A percentile compares a stretch with the other conserved stretches of the same genome.
These are phyloP conservation scores for Clausena lansium DNA, from an alignment of 345 rosid genomes.

Conservation along the genomic window DNA sequence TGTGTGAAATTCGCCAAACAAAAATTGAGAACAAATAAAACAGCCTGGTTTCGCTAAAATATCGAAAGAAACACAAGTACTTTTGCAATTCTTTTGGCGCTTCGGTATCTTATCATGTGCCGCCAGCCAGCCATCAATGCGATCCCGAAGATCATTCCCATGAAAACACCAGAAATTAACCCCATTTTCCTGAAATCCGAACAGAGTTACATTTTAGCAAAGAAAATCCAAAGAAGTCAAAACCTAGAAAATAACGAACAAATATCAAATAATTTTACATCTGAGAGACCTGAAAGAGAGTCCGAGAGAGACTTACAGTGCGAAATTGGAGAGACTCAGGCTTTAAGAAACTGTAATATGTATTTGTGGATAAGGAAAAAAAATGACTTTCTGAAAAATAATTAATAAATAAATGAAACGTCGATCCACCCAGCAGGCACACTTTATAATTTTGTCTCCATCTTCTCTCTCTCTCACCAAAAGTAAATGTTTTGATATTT, in stretches of 20 bases:
- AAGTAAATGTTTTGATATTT: background rate
- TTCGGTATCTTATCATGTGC: constrained; percentile 86
- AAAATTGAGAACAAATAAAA: background rate
- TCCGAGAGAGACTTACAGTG: constrained; percentile 8
- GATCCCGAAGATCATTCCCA: constrained; percentile 83
- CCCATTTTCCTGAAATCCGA: constrained; percentile 64
- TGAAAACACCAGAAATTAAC: constrained; percentile 75
- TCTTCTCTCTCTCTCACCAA: background rate
- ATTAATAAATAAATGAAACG: background rate
- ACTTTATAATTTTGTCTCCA: background rate
- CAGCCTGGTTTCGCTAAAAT: background rate
- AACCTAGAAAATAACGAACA: background rate
- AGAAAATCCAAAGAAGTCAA: background rate
- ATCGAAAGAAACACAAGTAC: constrained; percentile 25
- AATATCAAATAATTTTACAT: background rate
- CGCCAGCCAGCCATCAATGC: constrained; percentile 94
- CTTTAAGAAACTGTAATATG: background rate
- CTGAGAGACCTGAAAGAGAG: background rate
- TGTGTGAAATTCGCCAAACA: background rate
- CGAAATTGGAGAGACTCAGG: background rate
- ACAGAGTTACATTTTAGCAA: background rate
- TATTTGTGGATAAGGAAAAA: constrained; percentile 6
- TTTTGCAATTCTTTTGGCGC: constrained; percentile 81
- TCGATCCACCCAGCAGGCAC: background rate
- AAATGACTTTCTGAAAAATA: background rate